phyloP scores from a whole-genome alignment of 2,329 filamentous ascomycete genomes.

The Berkeleyomyces basicola region DNA sequence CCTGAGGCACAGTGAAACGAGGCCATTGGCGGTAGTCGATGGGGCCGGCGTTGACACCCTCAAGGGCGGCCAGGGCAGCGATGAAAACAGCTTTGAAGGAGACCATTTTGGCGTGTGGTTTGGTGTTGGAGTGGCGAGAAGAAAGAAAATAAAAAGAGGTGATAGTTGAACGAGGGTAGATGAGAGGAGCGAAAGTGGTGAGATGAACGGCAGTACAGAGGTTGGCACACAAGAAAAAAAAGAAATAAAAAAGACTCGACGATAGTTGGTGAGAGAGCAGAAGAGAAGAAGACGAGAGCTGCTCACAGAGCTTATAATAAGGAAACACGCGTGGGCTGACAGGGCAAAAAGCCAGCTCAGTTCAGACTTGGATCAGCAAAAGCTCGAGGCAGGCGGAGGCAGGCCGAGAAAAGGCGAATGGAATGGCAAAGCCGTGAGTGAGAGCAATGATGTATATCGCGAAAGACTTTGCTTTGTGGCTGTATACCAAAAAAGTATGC shows the following conservation, averaged over 20 bases:
- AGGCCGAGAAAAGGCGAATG: background rate
- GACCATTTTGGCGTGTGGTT: conserved; percentile 19
- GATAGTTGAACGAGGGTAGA: conserved; percentile 9
- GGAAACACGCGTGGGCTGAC: background rate
- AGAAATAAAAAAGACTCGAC: conserved; percentile 4
- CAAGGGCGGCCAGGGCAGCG: conserved; percentile 20
- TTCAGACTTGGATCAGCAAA: background rate
- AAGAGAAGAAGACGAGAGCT: background rate
- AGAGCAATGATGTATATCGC: background rate
- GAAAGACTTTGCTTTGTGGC: too few species aligned
- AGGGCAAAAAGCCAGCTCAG: background rate
- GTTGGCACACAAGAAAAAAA: background rate
- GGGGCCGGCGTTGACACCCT: conserved; percentile 21
- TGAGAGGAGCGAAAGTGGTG: background rate
- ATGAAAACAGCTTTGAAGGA: conserved; percentile 19
- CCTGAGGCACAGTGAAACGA: conserved; percentile 24
- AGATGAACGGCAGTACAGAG: background rate
- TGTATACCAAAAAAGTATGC: background rate
- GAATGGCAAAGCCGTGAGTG: background rate
- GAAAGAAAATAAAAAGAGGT: background rate
- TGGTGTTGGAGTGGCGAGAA: background rate
- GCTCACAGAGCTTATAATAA: background rate
- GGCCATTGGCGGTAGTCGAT: conserved; percentile 21
- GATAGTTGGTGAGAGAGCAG: too few species aligned
- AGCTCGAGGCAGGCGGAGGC: background rate